Conservation (phyloP, 2,329 filamentous ascomycete genomes). For the Blumeriella jaapii region DNA sequence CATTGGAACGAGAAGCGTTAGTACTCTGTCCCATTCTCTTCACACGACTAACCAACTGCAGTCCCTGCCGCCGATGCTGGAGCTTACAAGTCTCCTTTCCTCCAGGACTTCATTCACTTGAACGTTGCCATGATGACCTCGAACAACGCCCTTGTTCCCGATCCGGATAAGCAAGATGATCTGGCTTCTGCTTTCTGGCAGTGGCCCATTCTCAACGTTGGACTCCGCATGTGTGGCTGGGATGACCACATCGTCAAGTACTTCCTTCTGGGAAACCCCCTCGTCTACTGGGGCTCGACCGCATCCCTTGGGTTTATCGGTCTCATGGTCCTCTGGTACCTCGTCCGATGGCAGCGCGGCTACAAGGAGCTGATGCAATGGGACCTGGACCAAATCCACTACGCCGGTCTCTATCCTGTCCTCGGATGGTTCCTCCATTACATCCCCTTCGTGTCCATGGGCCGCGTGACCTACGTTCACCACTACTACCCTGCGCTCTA, state of each 20-base stretch:
- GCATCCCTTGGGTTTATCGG: slow-evolving; percentile 63
- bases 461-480: slow-evolving; percentile 96
- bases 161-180: slow-evolving; percentile 98
- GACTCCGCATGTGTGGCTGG: slow-evolving; percentile 98
- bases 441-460: slow-evolving; percentile 92
- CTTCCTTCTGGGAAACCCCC: slow-evolving; percentile 92
- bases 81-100: slow-evolving; percentile 91
- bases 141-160: slow-evolving; percentile 94
- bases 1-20: slow-evolving; percentile 88
- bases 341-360: slow-evolving; percentile 90
- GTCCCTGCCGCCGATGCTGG: slow-evolving; percentile 82
- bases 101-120: slow-evolving; percentile 93
- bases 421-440: slow-evolving; percentile 96
- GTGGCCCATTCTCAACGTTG: slow-evolving; percentile 92
- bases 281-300: slow-evolving; percentile 93
- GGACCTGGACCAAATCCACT: slow-evolving; percentile 92
- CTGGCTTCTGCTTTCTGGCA: slow-evolving; percentile 96
- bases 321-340: slow-evolving; percentile 68
- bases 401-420: slow-evolving; percentile 80
- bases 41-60: slow-evolving; percentile 37
- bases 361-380: slow-evolving; percentile 67
- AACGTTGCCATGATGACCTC: slow-evolving; percentile 99
- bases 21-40: no score
- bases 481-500: slow-evolving; percentile 98
- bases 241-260: slow-evolving; percentile 94